A percentile compares a stretch with the other conserved stretches of the same genome.
Conservation (phyloP, 495 filamentous ascomycete genomes). For the Aspergillus ostianus region DNA sequence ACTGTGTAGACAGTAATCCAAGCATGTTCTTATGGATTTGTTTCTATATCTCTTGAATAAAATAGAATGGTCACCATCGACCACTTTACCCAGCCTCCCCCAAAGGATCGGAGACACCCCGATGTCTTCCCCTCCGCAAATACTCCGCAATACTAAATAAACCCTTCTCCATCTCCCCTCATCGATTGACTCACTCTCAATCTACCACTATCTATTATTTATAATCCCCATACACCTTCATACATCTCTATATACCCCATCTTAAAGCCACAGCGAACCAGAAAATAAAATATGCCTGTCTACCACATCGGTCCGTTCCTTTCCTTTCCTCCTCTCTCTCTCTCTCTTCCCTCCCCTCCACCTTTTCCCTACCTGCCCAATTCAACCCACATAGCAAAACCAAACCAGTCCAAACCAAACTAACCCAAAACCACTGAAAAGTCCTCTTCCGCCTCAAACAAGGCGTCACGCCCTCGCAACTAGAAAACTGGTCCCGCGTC, state of each 20-base stretch:
- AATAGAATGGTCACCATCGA: not conserved
- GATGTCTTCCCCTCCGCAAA: not conserved
- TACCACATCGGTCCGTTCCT: slow-evolving; percentile 23
- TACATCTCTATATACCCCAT: no score
- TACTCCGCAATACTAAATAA: not conserved
- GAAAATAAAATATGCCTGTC: slow-evolving; percentile 15
- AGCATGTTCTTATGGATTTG: no score
- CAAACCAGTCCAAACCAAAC: slow-evolving; percentile 14
- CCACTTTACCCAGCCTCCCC: not conserved
- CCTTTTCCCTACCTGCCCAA: not conserved
- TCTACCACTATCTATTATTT: no score
- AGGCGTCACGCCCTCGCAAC: slow-evolving; percentile 31
- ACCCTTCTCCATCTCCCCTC: not conserved
- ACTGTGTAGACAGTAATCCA: no score
- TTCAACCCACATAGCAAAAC: not conserved
- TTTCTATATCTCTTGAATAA: no score
- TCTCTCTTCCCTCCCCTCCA: not conserved
- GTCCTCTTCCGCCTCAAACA: slow-evolving; percentile 47
- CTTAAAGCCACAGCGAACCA: no score
- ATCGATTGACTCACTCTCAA: not conserved
- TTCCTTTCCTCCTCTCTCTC: not conserved
- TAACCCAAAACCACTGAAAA: slow-evolving; percentile 5
- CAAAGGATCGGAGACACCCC: not conserved
- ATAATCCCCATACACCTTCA: no score
- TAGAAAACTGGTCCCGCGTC: slow-evolving; percentile 29